phyloP scores from a whole-genome alignment of 805 yeast genomes.

The Saccharomycopsis javanensis region DNA sequence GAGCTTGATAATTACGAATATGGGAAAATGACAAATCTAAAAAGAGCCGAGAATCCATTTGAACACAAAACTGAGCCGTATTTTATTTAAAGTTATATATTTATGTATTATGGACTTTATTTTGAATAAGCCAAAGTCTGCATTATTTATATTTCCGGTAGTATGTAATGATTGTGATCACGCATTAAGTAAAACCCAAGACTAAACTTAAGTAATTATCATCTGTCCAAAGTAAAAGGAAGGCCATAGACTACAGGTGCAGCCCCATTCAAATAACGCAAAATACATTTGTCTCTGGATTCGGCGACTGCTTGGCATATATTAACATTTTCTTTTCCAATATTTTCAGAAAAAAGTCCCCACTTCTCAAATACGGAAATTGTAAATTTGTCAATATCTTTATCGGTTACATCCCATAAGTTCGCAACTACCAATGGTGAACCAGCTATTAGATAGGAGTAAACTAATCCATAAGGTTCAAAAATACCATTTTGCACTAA shows the following conservation, averaged over 20 bases:
- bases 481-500: slow-evolving; percentile 47
- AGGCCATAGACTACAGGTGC: slow-evolving; percentile 90
- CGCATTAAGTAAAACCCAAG: no score
- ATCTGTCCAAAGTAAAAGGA: slow-evolving; percentile 36
- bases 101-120: neutral
- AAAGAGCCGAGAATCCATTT: slow-evolving; percentile 66
- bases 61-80: slow-evolving; percentile 41
- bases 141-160: neutral
- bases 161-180: no score
- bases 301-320: slow-evolving; percentile 48
- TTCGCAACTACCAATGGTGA: slow-evolving; percentile 77
- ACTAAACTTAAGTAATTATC: no score
- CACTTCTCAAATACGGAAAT: slow-evolving; percentile 49
- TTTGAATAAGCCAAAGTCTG: no score
- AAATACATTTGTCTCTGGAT: slow-evolving; percentile 59
- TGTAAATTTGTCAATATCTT: slow-evolving; percentile 80
- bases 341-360: slow-evolving; percentile 39
- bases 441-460: slow-evolving; percentile 69
- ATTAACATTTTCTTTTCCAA: neutral
- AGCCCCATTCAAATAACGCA: slow-evolving; percentile 76
- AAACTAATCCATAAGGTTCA: slow-evolving; percentile 69
- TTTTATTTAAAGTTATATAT: slow-evolving; percentile 31
- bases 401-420: slow-evolving; percentile 96
- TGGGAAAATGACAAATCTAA: slow-evolving; percentile 55
- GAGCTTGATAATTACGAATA: slow-evolving; percentile 28